Evolutionary conservation across 495 filamentous ascomycete genomes (phyloP).

Genomic region (Clohesyomyces aquaticus): DNA sequence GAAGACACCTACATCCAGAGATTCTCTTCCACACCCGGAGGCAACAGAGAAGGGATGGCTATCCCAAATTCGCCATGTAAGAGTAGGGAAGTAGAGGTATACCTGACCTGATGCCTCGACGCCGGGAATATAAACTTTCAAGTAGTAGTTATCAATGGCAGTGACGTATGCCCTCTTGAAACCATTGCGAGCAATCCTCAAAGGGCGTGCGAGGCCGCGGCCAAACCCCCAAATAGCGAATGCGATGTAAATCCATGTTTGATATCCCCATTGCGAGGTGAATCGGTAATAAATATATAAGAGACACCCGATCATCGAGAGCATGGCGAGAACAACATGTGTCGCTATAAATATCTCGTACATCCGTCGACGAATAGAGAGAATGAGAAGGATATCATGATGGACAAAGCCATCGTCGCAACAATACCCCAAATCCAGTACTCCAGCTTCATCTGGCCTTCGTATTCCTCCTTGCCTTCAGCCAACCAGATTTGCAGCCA

Average conservation of each 20-base stretch:
- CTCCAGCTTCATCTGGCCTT: slow-evolving; percentile 12
- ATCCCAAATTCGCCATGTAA: slow-evolving; percentile 51
- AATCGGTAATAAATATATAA: slow-evolving; percentile 47
- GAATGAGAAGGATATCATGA: slow-evolving; percentile 28
- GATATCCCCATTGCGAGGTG: slow-evolving; percentile 45
- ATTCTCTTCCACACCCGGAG: slow-evolving; percentile 41
- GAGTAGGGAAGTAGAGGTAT: slow-evolving; percentile 53
- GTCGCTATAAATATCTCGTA: slow-evolving; percentile 53
- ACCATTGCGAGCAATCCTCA: slow-evolving; percentile 43
- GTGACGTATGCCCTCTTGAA: slow-evolving; percentile 43
- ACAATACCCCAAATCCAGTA: slow-evolving; percentile 54
- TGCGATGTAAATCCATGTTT: slow-evolving; percentile 52
- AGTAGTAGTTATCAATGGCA: slow-evolving; percentile 42
- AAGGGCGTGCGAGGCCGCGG: background rate
- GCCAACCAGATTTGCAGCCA: no score
- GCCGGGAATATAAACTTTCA: slow-evolving; percentile 46
- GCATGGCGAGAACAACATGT: slow-evolving; percentile 50
- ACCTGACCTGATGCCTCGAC: slow-evolving; percentile 39
- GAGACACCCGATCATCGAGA: slow-evolving; percentile 50
- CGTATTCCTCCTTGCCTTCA: slow-evolving; percentile 42
- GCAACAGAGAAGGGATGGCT: slow-evolving; percentile 56
- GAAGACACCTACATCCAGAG: background rate
- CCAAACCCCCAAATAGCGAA: slow-evolving; percentile 9
- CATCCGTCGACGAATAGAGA: slow-evolving; percentile 41
- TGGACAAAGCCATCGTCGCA: slow-evolving; percentile 41